Evolutionary conservation across 164 flowering plant species (phyloP).

Genomic region (Echeveria elegans): DNA sequence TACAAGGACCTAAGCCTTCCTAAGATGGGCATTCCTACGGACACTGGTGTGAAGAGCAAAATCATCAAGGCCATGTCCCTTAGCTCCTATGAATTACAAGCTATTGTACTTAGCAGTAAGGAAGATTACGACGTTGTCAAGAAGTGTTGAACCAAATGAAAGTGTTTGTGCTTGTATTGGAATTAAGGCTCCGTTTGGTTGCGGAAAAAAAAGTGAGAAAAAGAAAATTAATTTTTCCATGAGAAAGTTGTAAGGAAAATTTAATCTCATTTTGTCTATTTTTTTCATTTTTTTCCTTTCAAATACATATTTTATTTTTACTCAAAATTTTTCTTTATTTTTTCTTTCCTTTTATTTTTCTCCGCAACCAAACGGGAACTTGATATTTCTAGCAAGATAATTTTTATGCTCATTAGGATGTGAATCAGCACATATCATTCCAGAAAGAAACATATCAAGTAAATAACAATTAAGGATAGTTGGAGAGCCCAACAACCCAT

Average conservation of each 20-base stretch:
- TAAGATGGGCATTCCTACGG: slow-evolving; percentile 11
- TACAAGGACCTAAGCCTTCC: slow-evolving; percentile 37
- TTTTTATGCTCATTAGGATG: too few species aligned
- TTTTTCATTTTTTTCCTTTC: too few species aligned
- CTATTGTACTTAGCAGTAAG: neutral
- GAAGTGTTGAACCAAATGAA: neutral
- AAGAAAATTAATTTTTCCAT: neutral
- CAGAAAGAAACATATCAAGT: too few species aligned
- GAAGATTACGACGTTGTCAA: slow-evolving; percentile 2
- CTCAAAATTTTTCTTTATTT: too few species aligned
- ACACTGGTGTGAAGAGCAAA: slow-evolving; percentile 19
- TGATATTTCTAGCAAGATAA: too few species aligned
- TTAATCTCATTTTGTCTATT: too few species aligned
- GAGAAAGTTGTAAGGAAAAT: too few species aligned
- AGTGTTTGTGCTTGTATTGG: neutral
- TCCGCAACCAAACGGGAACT: too few species aligned
- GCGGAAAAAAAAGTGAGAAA: neutral
- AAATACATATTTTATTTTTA: too few species aligned
- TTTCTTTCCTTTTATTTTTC: too few species aligned
- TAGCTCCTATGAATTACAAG: slow-evolving; percentile 18
- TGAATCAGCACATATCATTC: too few species aligned
- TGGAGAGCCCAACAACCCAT: neutral
- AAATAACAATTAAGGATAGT: neutral
- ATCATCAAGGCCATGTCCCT: slow-evolving; percentile 26
- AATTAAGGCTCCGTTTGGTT: neutral